Conservation (phyloP, 495 filamentous ascomycete species). For the Pyronema omphalodes region DNA sequence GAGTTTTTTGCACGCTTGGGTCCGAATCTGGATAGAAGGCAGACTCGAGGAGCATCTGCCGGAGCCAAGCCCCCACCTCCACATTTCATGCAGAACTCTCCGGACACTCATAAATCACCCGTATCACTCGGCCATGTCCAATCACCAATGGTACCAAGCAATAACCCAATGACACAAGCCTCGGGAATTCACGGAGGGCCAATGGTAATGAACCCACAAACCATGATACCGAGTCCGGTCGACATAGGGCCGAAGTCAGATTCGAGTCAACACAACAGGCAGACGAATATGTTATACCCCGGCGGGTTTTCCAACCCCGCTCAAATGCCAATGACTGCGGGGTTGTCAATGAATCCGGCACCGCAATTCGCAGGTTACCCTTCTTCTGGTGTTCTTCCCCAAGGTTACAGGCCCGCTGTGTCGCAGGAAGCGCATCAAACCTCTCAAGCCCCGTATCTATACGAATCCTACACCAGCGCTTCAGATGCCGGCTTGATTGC, state of each 20-base stretch:
- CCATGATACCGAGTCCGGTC: constrained; percentile 10
- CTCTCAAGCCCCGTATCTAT: constrained; percentile 14
- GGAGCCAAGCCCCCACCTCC: not conserved
- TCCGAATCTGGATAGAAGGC: constrained; percentile 31
- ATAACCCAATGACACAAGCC: constrained; percentile 12
- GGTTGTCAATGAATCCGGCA: no score
- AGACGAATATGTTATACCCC: no score
- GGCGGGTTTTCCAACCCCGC: no score
- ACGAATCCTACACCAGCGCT: constrained; percentile 19
- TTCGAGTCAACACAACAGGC: not conserved
- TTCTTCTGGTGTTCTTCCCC: no score
- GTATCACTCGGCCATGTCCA: constrained; percentile 15
- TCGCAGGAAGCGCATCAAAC: constrained; percentile 10
- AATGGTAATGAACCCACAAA: constrained; percentile 9
- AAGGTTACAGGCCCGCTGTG: not conserved
- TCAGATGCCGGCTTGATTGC: constrained; percentile 16
- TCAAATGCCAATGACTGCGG: no score
- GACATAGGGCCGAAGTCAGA: constrained; percentile 14
- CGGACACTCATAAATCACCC: constrained; percentile 11
- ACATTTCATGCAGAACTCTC: constrained; percentile 11
- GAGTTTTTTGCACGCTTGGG: constrained; percentile 82
- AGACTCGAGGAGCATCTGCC: constrained; percentile 29
- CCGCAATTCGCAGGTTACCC: no score
- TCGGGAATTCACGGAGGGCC: constrained; percentile 7
- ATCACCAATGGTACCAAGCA: constrained; percentile 18